Conservation (phyloP, 2,329 filamentous ascomycete species). For the Coniochaeta sp. region DNA sequence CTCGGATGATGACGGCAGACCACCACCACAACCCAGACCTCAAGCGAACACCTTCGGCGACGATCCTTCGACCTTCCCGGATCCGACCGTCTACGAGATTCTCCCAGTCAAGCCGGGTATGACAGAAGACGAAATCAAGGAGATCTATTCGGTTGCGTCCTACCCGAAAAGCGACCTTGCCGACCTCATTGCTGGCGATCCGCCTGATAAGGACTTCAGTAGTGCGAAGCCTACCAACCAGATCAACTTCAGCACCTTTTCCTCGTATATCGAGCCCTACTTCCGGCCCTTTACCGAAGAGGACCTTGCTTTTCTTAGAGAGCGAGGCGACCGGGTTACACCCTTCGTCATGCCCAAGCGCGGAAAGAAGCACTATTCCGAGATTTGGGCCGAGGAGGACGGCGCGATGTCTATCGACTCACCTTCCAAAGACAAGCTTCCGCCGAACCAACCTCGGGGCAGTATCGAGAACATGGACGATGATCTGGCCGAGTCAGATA, state of each 20-base stretch:
- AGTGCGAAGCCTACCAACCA: slow-evolving; percentile 90
- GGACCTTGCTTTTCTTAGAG: slow-evolving; percentile 85
- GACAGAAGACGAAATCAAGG: slow-evolving; percentile 76
- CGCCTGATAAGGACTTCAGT: slow-evolving; percentile 92
- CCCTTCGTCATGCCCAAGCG: slow-evolving; percentile 84
- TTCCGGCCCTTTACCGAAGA: slow-evolving; percentile 87
- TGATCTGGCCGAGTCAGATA: slow-evolving; percentile 78
- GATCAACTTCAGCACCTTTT: slow-evolving; percentile 88
- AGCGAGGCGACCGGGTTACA: slow-evolving; percentile 74
- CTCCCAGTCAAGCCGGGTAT: slow-evolving; percentile 66
- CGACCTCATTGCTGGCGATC: slow-evolving; percentile 79
- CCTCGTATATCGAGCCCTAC: slow-evolving; percentile 86
- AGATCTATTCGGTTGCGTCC: slow-evolving; percentile 78
- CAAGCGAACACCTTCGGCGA: slow-evolving; percentile 86
- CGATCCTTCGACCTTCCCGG: slow-evolving; percentile 82
- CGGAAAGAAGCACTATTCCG: slow-evolving; percentile 77
- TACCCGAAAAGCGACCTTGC: slow-evolving; percentile 77
- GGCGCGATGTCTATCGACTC: slow-evolving; percentile 68
- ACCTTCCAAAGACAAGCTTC: slow-evolving; percentile 56
- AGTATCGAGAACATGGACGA: slow-evolving; percentile 83
- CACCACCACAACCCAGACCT: slow-evolving; percentile 57
- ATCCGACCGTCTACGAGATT: slow-evolving; percentile 94
- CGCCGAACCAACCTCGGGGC: slow-evolving; percentile 76
- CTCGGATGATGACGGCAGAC: slow-evolving; percentile 49
- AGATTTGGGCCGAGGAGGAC: slow-evolving; percentile 93